Base-by-base conservation (phyloP, 495 filamentous ascomycete species). In the Xylaria longipes region DNA sequence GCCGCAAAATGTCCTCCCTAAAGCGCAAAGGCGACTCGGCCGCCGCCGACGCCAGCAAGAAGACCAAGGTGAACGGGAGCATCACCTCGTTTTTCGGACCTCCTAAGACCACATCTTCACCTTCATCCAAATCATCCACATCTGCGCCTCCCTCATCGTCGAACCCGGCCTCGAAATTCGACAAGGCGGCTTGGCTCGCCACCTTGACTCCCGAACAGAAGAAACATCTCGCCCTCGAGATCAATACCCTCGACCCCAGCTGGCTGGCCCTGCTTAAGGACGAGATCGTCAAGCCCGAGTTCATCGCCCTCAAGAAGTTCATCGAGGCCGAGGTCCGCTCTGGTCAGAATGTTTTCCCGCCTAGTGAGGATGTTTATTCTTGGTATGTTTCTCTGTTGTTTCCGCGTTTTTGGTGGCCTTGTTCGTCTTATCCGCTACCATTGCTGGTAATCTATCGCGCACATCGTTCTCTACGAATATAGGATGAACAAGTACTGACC, bases 221-320 rank as follows among this genome's bases (percentile, higher is more conserved):
- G 76, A 86, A 90, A 22, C 83, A 98, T 33, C 85, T 99, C 46
- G 83, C 92, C 71, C 86, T 99, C 37, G 96, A 99, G 81, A 97
- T 98, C 76, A 88, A 95, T 48, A 97, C 94, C 0, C 83, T 99
- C 74, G 86, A 98, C 76, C 93, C 94, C 50, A 94, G 89, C 81
- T 99, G 96, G 96, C 85, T 99, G 60, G 89, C 89, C 41, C 90
- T 91, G 65, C 86, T 99, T 56, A 95, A 94, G 77, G 93, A 96
- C 65, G 94, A 97, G 76, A 79, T 98, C 25, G 78, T 89, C 2
- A 91, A 84, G 61, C 86, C 87, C 14, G 90, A 94, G 57, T 99
- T 99, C 75, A 83, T 98, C 37, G 89, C 90, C 14, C 81, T 99
- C 72, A 99, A 99, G 84, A 83, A 89, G 22, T 99, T 98, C 79